phyloP scores from a whole-genome alignment of 805 yeast genomes.

The Wickerhamomyces canadensis region DNA sequence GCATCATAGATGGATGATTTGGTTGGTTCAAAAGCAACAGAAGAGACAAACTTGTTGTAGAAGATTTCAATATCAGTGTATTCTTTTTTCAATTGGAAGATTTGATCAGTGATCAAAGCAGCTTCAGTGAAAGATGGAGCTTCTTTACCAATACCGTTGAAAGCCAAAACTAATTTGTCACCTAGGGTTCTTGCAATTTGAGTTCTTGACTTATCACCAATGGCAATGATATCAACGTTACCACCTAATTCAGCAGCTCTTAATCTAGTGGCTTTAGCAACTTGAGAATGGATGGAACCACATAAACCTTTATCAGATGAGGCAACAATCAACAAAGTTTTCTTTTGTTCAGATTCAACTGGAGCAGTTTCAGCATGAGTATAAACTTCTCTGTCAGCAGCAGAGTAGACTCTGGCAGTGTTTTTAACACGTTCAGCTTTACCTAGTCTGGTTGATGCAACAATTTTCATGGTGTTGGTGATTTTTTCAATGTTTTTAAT shows the following conservation, averaged over 20 bases:
- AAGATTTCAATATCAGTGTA: conserved; percentile 76
- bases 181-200: conserved; percentile 84
- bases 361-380: conserved; percentile 73
- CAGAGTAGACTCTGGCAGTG: conserved; percentile 78
- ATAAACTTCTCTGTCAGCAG: conserved; percentile 74
- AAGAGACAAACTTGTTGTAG: conserved; percentile 83
- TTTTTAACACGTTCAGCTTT: conserved; percentile 95
- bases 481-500: conserved; percentile 98
- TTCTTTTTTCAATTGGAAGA: conserved; percentile 46
- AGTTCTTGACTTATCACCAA: conserved; percentile 92
- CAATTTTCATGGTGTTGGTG: conserved; percentile 99
- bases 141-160: conserved; percentile 93
- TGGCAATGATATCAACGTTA: conserved; percentile 71
- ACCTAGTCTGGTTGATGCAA: conserved; percentile 93
- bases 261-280: conserved; percentile 81
- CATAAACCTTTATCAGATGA: conserved; percentile 98
- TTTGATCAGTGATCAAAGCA: conserved; percentile 81
- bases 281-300: conserved; percentile 96
- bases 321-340: conserved; percentile 77
- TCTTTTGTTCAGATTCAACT: conserved; percentile 43
- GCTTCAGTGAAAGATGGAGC: conserved; percentile 93
- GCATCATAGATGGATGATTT: conserved; percentile 60
- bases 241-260: conserved; percentile 52
- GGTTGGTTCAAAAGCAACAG: conserved; percentile 87
- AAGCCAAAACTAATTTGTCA: conserved; percentile 61